Percentiles rank a stretch among this genome's conserved stretches.
These are phyloP conservation scores for Zymoseptoria crescenta DNA, from an alignment of 2,329 filamentous ascomycete species.

Conservation along the genomic window DNA sequence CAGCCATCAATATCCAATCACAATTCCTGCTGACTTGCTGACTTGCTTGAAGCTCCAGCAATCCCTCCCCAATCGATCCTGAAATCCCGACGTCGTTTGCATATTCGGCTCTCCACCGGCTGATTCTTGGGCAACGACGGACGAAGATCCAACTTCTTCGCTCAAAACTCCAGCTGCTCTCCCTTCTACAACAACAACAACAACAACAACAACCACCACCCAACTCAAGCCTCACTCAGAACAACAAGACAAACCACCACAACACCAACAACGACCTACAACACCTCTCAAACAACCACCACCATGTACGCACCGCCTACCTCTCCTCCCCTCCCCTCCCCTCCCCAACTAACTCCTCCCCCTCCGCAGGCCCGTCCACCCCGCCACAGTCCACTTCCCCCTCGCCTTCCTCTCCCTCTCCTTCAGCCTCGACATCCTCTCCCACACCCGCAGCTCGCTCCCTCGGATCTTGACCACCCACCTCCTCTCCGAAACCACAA, in stretches of 20 bases:
- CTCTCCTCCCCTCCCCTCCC: too few species aligned
- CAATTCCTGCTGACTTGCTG: background rate
- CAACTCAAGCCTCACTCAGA: background rate
- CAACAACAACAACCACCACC: background rate
- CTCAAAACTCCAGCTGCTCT: background rate
- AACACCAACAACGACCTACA: background rate
- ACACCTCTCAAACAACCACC: background rate
- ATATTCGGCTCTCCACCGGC: background rate
- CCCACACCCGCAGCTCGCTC: constrained; percentile 28
- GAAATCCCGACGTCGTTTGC: background rate
- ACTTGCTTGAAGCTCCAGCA: background rate
- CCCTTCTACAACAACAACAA: too few species aligned
- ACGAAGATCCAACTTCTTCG: background rate
- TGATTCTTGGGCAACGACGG: background rate
- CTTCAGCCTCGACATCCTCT: constrained; percentile 35
- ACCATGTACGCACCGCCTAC: background rate
- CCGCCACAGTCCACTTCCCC: constrained; percentile 42
- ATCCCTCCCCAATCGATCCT: too few species aligned
- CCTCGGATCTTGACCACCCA: constrained; percentile 25
- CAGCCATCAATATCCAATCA: background rate
- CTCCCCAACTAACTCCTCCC: background rate
- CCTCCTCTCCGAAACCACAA: constrained; percentile 24
- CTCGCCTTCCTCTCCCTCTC: constrained; percentile 39
- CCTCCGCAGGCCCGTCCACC: constrained; percentile 35
- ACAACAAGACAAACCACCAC: background rate